Conservation (phyloP, 192 early-diverging fungal genomes). For the Dissophora ornata region DNA sequence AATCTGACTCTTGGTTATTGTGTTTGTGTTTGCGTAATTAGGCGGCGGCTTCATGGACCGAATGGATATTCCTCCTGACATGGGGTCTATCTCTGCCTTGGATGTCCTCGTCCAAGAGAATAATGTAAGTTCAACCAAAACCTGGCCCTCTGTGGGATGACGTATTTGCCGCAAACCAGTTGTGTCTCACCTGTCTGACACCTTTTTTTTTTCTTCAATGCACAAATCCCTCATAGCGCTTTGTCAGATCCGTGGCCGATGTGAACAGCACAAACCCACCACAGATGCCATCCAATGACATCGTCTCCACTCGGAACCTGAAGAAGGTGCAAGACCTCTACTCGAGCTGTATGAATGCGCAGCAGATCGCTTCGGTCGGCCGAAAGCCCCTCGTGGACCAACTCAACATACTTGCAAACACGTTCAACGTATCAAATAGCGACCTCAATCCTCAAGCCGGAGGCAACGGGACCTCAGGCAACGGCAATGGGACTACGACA, state of each 20-base stretch:
- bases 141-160: too few relatives aligned
- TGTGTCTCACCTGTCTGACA: too few relatives aligned
- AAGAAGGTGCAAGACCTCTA: slow-evolving; percentile 64
- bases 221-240: too few relatives aligned
- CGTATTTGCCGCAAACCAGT: too few relatives aligned
- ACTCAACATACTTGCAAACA: slow-evolving; percentile 13
- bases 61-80: neutral
- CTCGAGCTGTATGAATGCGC: slow-evolving; percentile 55
- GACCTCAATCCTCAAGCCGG: too few relatives aligned
- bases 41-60: slow-evolving; percentile 2
- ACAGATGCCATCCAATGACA: slow-evolving; percentile 29
- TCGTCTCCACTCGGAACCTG: slow-evolving; percentile 57
- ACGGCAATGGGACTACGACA: too few relatives aligned
- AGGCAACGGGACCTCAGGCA: too few relatives aligned
- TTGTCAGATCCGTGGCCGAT: neutral
- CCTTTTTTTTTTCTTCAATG: neutral
- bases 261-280: neutral
- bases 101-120: neutral
- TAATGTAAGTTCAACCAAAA: neutral
- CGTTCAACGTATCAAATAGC: neutral
- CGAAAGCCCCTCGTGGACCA: slow-evolving; percentile 15
- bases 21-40: neutral
- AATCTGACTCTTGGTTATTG: too few relatives aligned
- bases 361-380: slow-evolving; percentile 6
- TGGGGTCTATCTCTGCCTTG: neutral